A percentile compares a stretch with the other conserved stretches of the same genome.
phyloP scores from a whole-genome alignment of 257 asterid genomes.

The Scutellaria barbata region DNA sequence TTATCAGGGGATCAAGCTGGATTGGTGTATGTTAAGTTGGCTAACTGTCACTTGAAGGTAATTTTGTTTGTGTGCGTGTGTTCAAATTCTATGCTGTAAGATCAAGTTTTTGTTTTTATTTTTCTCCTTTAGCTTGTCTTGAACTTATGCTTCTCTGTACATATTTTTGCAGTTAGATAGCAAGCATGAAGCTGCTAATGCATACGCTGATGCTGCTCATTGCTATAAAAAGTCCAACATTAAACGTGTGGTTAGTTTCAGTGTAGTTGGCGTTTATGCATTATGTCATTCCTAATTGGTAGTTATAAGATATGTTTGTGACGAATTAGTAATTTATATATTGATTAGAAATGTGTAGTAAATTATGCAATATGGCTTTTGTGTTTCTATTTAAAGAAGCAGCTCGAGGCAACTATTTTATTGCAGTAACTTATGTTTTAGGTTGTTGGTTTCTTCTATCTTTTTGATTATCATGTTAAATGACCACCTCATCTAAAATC shows the following conservation, averaged over 20 bases:
- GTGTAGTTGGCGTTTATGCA: neutral
- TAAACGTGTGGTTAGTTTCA: constrained; percentile 52
- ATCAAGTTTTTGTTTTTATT: no score
- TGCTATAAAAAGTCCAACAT: constrained; percentile 78
- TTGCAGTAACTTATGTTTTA: neutral
- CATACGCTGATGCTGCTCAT: constrained; percentile 95
- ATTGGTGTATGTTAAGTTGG: constrained; percentile 81
- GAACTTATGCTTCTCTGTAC: no score
- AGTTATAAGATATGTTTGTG: constrained; percentile 5
- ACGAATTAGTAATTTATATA: constrained; percentile 13
- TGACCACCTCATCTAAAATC: no score
- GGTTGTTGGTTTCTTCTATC: constrained; percentile 7
- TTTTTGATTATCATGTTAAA: no score
- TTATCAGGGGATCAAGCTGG: constrained; percentile 94
- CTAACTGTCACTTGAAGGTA: constrained; percentile 80
- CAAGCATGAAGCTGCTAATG: constrained; percentile 96
- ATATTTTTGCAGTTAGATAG: constrained; percentile 75
- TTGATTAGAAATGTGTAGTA: neutral
- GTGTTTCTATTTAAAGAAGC: neutral
- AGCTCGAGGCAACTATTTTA: neutral
- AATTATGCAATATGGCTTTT: neutral
- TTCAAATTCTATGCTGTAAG: no score
- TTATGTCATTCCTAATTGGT: no score
- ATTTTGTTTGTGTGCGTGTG: no score
- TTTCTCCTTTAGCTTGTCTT: no score